phyloP scores from a whole-genome alignment of 805 yeast species.

The Candida morakotiae region DNA sequence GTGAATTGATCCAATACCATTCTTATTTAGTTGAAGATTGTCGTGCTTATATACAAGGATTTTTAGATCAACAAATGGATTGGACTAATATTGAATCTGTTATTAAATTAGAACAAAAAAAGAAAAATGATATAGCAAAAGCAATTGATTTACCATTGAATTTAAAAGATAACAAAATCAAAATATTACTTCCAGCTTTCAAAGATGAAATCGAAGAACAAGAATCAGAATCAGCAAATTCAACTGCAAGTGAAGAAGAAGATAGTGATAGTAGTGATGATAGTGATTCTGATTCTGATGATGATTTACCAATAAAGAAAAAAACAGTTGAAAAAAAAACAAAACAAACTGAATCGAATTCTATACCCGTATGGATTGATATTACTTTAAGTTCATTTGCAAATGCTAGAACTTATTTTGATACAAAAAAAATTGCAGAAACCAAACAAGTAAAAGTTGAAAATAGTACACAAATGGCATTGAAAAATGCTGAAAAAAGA shows the following conservation, averaged over 20 bases:
- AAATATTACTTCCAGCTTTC: slow-evolving; percentile 47
- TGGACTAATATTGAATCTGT: slow-evolving; percentile 85
- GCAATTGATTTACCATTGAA: slow-evolving; percentile 65
- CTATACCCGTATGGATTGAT: slow-evolving; percentile 56
- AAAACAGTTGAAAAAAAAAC: slow-evolving; percentile 9
- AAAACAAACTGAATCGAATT: slow-evolving; percentile 2
- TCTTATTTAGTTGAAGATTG: slow-evolving; percentile 73
- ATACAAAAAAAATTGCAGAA: slow-evolving; percentile 67
- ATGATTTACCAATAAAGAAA: slow-evolving; percentile 7
- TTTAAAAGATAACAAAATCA: slow-evolving; percentile 63
- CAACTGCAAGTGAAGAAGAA: slow-evolving; percentile 36
- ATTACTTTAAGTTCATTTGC: slow-evolving; percentile 76
- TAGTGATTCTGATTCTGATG: slow-evolving; percentile 28
- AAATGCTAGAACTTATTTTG: slow-evolving; percentile 79
- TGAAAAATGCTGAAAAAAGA: slow-evolving; percentile 76
- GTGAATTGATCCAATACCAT: slow-evolving; percentile 65
- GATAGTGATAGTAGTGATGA: slow-evolving; percentile 23
- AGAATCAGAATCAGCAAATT: slow-evolving; percentile 30
- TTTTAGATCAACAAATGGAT: slow-evolving; percentile 83
- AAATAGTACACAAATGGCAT: slow-evolving; percentile 69
- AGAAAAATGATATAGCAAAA: slow-evolving; percentile 54
- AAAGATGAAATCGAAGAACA: slow-evolving; percentile 10
- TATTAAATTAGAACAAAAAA: slow-evolving; percentile 62
- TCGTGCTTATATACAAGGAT: slow-evolving; percentile 56
- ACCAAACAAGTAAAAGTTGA: slow-evolving; percentile 79